phyloP scores from a whole-genome alignment of 1,284 basidiomycete genomes.

The Fistulina hepatica region DNA sequence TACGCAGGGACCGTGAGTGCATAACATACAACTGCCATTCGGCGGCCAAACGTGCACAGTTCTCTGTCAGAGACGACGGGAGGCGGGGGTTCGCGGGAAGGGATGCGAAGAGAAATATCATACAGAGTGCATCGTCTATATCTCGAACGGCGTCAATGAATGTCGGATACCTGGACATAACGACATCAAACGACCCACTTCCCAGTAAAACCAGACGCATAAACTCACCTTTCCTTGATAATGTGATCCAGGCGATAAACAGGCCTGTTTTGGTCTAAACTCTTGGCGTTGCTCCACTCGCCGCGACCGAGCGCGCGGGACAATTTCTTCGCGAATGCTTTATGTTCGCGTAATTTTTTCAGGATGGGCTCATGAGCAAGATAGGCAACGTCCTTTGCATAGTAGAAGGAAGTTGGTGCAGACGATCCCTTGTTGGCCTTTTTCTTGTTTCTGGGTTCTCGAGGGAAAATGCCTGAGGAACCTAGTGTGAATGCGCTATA shows the following conservation, averaged over 20 bases:
- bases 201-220: constrained; percentile 1
- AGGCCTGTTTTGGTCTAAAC: constrained; percentile 86
- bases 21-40: constrained; percentile 97
- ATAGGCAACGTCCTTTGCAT: constrained; percentile 96
- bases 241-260: constrained; percentile 90
- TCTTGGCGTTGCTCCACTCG: constrained; percentile 94
- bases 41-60: constrained; percentile 81
- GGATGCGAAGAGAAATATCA: constrained; percentile 87
- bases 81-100: constrained; percentile 79
- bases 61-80: constrained; percentile 77
- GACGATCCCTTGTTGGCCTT: constrained; percentile 97
- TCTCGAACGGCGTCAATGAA: constrained; percentile 95
- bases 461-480: constrained; percentile 92
- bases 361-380: constrained; percentile 95
- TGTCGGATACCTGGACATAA: constrained; percentile 74
- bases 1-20: constrained; percentile 77
- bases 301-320: constrained; percentile 86
- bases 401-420: constrained; percentile 96
- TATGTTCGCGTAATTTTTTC: constrained; percentile 94
- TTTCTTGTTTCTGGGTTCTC: constrained; percentile 88
- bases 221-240: constrained; percentile 84
- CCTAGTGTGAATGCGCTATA: constrained; percentile 7
- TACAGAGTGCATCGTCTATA: constrained; percentile 94
- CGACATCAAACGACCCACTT: constrained; percentile 9
- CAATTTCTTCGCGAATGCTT: constrained; percentile 97